Evolutionary conservation across 495 filamentous ascomycete genomes (phyloP).

Genomic region (Aspergillus olivimuriae): DNA sequence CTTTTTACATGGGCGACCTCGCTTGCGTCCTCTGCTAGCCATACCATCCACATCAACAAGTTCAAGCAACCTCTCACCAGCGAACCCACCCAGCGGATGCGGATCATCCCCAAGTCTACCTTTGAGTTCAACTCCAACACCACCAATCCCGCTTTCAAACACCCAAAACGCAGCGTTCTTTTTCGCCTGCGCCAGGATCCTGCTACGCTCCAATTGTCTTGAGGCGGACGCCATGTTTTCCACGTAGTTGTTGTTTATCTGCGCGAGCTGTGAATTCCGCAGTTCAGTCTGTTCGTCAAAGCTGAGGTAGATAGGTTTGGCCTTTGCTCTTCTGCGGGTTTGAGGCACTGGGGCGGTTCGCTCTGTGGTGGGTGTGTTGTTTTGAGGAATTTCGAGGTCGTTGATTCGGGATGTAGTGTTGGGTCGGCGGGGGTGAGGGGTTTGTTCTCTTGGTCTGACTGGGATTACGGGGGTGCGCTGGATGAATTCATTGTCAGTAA

Average conservation of each 20-base stretch:
- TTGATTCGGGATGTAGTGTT: no score
- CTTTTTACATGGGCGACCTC: conserved; percentile 26
- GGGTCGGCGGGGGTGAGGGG: no score
- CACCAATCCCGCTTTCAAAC: conserved; percentile 48
- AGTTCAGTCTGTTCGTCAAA: conserved; percentile 30
- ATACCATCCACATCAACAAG: conserved; percentile 29
- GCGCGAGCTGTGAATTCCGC: conserved; percentile 46
- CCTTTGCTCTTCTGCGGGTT: conserved; percentile 7
- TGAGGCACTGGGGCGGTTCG: conserved; percentile 16
- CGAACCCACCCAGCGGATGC: conserved; percentile 48
- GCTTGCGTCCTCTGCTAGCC: conserved; percentile 33
- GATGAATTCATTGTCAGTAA: no score
- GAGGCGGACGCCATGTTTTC: conserved; percentile 42
- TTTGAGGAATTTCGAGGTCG: no score
- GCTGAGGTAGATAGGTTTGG: conserved; percentile 17
- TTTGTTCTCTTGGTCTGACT: no score
- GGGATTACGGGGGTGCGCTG: no score
- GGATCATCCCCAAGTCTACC: conserved; percentile 20
- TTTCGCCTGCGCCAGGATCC: conserved; percentile 36
- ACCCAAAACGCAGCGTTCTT: conserved; percentile 52
- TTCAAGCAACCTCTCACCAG: conserved; percentile 46
- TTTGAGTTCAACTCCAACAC: conserved; percentile 46
- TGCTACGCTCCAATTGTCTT: conserved; percentile 37
- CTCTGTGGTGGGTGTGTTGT: no score
- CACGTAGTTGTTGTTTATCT: conserved; percentile 56